Base-by-base conservation (phyloP, 2,329 filamentous ascomycete species). In the Thermothelomyces thermophilus region DNA sequence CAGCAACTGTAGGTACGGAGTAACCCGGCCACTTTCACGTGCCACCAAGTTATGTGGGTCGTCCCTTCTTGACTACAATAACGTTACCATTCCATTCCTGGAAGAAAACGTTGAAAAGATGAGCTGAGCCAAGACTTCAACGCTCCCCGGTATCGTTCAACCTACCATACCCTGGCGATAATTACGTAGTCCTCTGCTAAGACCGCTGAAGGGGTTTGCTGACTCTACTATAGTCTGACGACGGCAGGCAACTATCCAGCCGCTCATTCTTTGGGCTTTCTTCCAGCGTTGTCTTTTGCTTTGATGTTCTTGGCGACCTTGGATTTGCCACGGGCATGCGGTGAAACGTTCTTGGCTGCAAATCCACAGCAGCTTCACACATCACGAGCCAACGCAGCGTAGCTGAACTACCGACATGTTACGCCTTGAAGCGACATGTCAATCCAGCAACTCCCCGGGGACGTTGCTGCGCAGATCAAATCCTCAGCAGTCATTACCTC, bases 401-500 rank as follows among this genome's bases (percentile, higher is more conserved):
- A 26, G 5, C 24, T 26, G 9, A 26, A 26, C 24, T 5, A 26
- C 16, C 51, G 50, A 52, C 31, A 61, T 59, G 57, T 50, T 34
- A 42, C 11, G 16, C 26, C 46, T 37, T 46, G 51, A 20, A 30
- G 22, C 56, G 64, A 55, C 66, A 82, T 82, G 77, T 77, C 74
- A 54, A 91, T 93, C 62, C 74, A 75, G 56, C 80, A 75, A 44
- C 75, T 95, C 52, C 86, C 89, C 11, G 69, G 77, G 33, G 75
- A 86, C 57, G 87, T 86, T 50, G 75, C 82, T 59, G 80, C 84
- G 41, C 87, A 90, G 64, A 84, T 98, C 69, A 87, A 84, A 63
- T 95, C 91, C 0, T 94, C 91, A 0, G 81, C 82, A n/a, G 74
- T 78, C 48, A 84, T 97, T 58, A 86, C 82, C 1, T 85, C 82